Evolutionary conservation across 177 flowering plant species (phyloP), one percentile per base, ranked within the genome.

Genomic region (Tripterygium wilfordii): DNA sequence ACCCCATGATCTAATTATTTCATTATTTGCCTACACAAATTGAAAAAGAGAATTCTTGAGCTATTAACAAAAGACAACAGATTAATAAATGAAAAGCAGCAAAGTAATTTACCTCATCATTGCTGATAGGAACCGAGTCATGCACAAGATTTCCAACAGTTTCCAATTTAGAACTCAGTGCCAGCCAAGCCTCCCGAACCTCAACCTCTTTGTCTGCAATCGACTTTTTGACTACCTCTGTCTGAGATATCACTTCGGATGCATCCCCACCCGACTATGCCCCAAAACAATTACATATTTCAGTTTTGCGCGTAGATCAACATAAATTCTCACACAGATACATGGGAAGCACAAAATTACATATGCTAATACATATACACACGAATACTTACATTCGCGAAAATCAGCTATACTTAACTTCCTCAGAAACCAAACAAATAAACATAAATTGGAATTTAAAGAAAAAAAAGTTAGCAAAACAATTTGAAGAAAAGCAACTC

Each of bases 71-170:
- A 16, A 49, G 19, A 28, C 6, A 38, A 7, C 17, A 45, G 5
- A 31, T 26, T 40, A 43, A 10, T 10, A 15, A 49, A 52, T 27
- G 13, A 35, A 43, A 45, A 5, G 31, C 3, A n/a, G 4, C 26
- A 17, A 23, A 37, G 8, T 32, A 35, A 39, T 30, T 17, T 36
- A 91, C 98, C 91, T 89, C 98, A 53, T 92, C 84, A 48, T 80
- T 43, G 43, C 69, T 68, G 31, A 80, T 45, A 0, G 96, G 97
- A 32, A 92, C 98, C 0, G 97, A 79, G 65, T 92, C 98, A 50
- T 92, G 98, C 42, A 92, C 91, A 21, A 92, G 88, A 59, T 92
- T 92, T 23, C 97, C 98, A 28, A 92, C 61, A 1, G 53, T 36
- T 42, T 63, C 81, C 68, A 89, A 58, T 44, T 56, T 82, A 6